Evolutionary conservation across 495 filamentous ascomycete genomes (phyloP).

Genomic region (Penicillium coprophilum): DNA sequence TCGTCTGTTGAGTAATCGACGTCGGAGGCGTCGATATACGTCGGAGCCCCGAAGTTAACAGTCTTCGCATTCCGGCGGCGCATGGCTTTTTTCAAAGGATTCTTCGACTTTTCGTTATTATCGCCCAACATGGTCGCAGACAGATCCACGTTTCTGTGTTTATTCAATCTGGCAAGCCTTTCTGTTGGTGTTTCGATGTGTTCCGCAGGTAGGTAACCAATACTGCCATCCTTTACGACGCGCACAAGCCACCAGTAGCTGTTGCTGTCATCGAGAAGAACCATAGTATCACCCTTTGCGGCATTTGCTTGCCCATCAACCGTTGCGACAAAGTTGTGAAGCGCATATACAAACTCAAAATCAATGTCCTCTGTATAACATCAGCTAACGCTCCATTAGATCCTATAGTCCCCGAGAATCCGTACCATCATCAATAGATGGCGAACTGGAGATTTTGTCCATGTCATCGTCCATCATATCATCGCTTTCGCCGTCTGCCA

Average conservation of each 20-base stretch:
- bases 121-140: constrained; percentile 94
- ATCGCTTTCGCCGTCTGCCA: constrained; percentile 72
- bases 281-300: constrained; percentile 98
- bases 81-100: constrained; percentile 86
- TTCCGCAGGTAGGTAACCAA: constrained; percentile 95
- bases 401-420: constrained; percentile 31
- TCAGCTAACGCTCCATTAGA: constrained; percentile 50
- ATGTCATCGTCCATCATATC: constrained; percentile 82
- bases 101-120: constrained; percentile 83
- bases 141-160: constrained; percentile 96
- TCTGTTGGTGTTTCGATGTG: constrained; percentile 99
- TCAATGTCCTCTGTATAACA: constrained; percentile 92
- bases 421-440: constrained; percentile 98
- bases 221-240: constrained; percentile 95
- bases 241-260: constrained; percentile 99
- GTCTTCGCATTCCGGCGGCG: constrained; percentile 83
- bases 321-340: constrained; percentile 96
- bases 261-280: constrained; percentile 99
- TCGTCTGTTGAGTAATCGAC: constrained; percentile 90
- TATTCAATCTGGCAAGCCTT: constrained; percentile 88
- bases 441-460: constrained; percentile 97
- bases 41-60: constrained; percentile 82
- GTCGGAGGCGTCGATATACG: constrained; percentile 88
- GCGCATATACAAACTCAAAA: constrained; percentile 98
- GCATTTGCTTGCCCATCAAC: constrained; percentile 99